Conservation (phyloP, 2,329 filamentous ascomycete genomes). For the Aspergillus sp. region DNA sequence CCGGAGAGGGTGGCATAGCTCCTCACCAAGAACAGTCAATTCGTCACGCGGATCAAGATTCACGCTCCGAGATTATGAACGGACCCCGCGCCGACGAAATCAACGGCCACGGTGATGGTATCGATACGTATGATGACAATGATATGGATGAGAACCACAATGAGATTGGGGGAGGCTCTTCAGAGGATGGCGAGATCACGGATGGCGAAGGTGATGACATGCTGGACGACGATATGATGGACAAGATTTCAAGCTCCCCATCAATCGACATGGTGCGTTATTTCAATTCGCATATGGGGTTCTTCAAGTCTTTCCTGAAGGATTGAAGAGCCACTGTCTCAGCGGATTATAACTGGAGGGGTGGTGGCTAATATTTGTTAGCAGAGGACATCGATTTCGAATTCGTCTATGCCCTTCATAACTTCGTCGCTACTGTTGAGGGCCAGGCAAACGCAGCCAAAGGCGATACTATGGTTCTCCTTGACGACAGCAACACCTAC, state of each 20-base stretch:
- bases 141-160: conserved; percentile 17
- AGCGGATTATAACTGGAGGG: too few species aligned
- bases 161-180: conserved; percentile 17
- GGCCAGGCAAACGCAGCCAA: conserved; percentile 97
- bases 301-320: neutral
- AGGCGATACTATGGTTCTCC: conserved; percentile 94
- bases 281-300: neutral
- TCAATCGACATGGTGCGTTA: conserved; percentile 97
- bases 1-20: conserved; percentile 51
- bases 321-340: too few species aligned
- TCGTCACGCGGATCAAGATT: conserved; percentile 69
- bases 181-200: conserved; percentile 46
- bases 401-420: conserved; percentile 96
- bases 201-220: conserved; percentile 61
- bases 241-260: conserved; percentile 96
- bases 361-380: conserved; percentile 32
- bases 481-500: conserved; percentile 98
- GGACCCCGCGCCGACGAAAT: conserved; percentile 51
- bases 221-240: conserved; percentile 89
- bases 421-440: conserved; percentile 94
- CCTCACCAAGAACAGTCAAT: conserved; percentile 81
- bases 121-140: conserved; percentile 25
- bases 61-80: conserved; percentile 60
- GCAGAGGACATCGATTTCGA: conserved; percentile 99
- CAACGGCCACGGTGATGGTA: conserved; percentile 24